These are phyloP conservation scores for Turritis glabra DNA, from an alignment of 345 rosid species.

Conservation along the genomic window DNA sequence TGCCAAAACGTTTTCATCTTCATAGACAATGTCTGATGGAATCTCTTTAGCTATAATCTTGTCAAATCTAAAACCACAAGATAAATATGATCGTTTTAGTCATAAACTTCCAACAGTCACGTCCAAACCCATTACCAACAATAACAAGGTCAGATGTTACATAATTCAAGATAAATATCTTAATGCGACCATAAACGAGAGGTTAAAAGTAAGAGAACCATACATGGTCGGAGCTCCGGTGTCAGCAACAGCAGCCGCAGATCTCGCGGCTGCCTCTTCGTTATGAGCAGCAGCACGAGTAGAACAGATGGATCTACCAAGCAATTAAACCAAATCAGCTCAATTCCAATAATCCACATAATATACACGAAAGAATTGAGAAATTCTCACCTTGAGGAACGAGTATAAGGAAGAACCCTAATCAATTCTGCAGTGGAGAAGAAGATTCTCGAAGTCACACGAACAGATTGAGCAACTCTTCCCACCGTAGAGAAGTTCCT, in stretches of 20 bases:
- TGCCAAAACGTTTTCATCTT: conserved; percentile 91
- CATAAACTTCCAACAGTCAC: not conserved
- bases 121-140: not conserved
- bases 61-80: conserved; percentile 60
- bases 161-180: conserved; percentile 18
- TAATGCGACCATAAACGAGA: conserved; percentile 11
- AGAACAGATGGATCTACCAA: conserved; percentile 50
- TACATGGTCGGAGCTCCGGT: conserved; percentile 89
- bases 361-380: not conserved
- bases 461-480: conserved; percentile 37
- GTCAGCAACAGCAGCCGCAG: conserved; percentile 63
- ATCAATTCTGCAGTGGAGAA: conserved; percentile 30
- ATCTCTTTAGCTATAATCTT: conserved; percentile 90
- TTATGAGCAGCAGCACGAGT: conserved; percentile 52
- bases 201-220: conserved; percentile 40
- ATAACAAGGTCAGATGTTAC: not conserved
- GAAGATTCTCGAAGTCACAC: conserved; percentile 27
- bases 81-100: not conserved
- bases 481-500: conserved; percentile 47
- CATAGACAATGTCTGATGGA: conserved; percentile 80
- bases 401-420: conserved; percentile 37
- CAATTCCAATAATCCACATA: not conserved
- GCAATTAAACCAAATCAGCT: conserved; percentile 19
- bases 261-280: conserved; percentile 82
- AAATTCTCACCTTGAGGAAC: conserved; percentile 45